These are phyloP conservation scores for Luzula sylvatica DNA, from an alignment of 176 grass and related monocot genomes.

Conservation along the genomic window DNA sequence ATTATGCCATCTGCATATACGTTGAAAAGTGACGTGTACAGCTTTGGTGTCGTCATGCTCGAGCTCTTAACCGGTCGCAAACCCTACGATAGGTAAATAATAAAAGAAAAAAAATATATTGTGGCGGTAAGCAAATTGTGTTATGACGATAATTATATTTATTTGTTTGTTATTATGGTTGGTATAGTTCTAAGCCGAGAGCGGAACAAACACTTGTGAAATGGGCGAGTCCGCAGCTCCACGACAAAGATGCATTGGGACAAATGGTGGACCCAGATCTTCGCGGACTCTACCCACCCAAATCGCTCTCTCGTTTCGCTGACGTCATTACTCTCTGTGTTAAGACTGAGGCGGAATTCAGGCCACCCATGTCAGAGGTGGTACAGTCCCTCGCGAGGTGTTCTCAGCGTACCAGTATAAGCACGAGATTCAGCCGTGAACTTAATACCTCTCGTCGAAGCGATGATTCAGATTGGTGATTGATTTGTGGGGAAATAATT, in stretches of 20 bases:
- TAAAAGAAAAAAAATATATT: neutral
- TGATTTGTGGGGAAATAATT: neutral
- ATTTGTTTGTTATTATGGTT: neutral
- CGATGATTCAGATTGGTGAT: conserved; percentile 57
- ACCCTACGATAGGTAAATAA: conserved; percentile 56
- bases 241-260: conserved; percentile 45
- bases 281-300: conserved; percentile 65
- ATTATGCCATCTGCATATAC: conserved; percentile 42
- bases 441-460: conserved; percentile 36
- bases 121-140: neutral
- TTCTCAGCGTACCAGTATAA: conserved; percentile 39
- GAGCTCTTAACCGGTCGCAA: conserved; percentile 81
- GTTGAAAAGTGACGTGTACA: conserved; percentile 80
- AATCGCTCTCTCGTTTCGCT: conserved; percentile 68
- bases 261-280: conserved; percentile 68
- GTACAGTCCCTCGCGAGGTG: conserved; percentile 50
- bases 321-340: conserved; percentile 52
- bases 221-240: conserved; percentile 55
- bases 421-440: conserved; percentile 30
- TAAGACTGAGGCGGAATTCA: conserved; percentile 59
- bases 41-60: conserved; percentile 75
- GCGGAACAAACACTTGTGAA: conserved; percentile 55
- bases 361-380: conserved; percentile 81
- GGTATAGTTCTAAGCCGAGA: conserved; percentile 49
- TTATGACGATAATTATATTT: neutral